These are phyloP conservation scores for Ploettnerulaceae sp. DNA, from an alignment of 2,329 filamentous ascomycete genomes.

Conservation along the genomic window DNA sequence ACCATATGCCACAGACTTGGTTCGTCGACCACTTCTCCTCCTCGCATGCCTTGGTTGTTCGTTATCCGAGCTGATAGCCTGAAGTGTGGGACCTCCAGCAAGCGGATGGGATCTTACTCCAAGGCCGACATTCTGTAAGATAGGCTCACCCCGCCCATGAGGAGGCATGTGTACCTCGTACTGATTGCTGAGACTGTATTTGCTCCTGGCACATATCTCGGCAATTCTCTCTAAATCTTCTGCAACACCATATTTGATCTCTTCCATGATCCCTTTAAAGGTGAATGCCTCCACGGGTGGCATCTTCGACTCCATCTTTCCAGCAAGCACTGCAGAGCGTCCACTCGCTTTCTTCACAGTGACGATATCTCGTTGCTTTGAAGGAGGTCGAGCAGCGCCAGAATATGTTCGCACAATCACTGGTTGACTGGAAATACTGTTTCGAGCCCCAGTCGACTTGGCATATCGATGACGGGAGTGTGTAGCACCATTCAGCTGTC, in stretches of 20 bases:
- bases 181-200: constrained; percentile 61
- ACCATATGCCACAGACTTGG: constrained; percentile 46
- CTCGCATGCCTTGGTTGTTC: constrained; percentile 37
- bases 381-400: constrained; percentile 39
- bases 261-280: constrained; percentile 60
- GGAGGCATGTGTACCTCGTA: constrained; percentile 62
- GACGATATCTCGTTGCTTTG: constrained; percentile 28
- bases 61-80: constrained; percentile 53
- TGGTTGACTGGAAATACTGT: constrained; percentile 58
- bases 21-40: constrained; percentile 25
- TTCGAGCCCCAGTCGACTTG: constrained; percentile 50
- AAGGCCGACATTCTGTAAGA: constrained; percentile 34
- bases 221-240: constrained; percentile 60
- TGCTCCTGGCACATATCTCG: constrained; percentile 60
- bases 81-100: constrained; percentile 48
- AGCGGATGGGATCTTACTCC: constrained; percentile 25
- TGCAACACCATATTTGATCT: constrained; percentile 46
- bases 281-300: constrained; percentile 60
- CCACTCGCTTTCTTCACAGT: constrained; percentile 29
- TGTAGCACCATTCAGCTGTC: constrained; percentile 47
- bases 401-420: constrained; percentile 62
- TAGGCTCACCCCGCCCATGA: constrained; percentile 52
- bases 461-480: constrained; percentile 45
- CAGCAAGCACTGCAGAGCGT: constrained; percentile 18
- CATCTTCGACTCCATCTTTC: constrained; percentile 41